phyloP scores from a whole-genome alignment of 2,329 filamentous ascomycete species.

The Pseudogymnoascus sp. region DNA sequence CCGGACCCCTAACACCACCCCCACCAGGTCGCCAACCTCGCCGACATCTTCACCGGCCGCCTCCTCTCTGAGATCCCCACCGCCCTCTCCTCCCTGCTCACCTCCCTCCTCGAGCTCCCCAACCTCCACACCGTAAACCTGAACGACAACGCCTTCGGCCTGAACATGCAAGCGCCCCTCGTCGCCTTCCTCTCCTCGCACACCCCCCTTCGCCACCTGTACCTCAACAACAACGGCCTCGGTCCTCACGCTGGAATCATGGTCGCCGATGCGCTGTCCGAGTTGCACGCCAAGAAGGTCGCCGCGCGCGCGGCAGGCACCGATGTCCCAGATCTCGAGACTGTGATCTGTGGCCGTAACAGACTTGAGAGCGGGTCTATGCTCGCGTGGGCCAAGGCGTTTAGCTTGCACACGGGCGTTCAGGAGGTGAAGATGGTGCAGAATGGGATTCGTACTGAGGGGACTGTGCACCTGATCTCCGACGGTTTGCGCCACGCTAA shows the following conservation, averaged over 20 bases:
- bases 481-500: slow-evolving; percentile 68
- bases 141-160: slow-evolving; percentile 95
- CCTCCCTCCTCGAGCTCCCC: slow-evolving; percentile 76
- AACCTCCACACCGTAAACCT: slow-evolving; percentile 88
- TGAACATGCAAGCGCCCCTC: slow-evolving; percentile 88
- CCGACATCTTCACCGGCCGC: slow-evolving; percentile 95
- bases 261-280: slow-evolving; percentile 79
- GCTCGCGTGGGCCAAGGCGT: slow-evolving; percentile 87
- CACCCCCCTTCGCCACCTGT: slow-evolving; percentile 84
- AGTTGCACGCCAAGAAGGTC: slow-evolving; percentile 78
- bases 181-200: slow-evolving; percentile 87
- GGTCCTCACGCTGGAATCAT: slow-evolving; percentile 85
- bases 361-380: slow-evolving; percentile 93
- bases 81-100: slow-evolving; percentile 78
- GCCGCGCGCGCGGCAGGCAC: slow-evolving; percentile 65
- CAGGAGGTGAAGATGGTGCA: slow-evolving; percentile 94
- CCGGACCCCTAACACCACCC: neutral
- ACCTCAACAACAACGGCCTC: slow-evolving; percentile 97
- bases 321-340: slow-evolving; percentile 78
- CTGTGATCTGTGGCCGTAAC: slow-evolving; percentile 95
- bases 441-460: slow-evolving; percentile 93
- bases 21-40: slow-evolving; percentile 72
- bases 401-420: slow-evolving; percentile 73
- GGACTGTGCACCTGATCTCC: slow-evolving; percentile 73
- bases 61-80: slow-evolving; percentile 90